Percentiles rank a stretch among this genome's conserved stretches.
Evolutionary conservation across 2,329 filamentous ascomycete genomes (phyloP).

Genomic region (Colletotrichum sp.): DNA sequence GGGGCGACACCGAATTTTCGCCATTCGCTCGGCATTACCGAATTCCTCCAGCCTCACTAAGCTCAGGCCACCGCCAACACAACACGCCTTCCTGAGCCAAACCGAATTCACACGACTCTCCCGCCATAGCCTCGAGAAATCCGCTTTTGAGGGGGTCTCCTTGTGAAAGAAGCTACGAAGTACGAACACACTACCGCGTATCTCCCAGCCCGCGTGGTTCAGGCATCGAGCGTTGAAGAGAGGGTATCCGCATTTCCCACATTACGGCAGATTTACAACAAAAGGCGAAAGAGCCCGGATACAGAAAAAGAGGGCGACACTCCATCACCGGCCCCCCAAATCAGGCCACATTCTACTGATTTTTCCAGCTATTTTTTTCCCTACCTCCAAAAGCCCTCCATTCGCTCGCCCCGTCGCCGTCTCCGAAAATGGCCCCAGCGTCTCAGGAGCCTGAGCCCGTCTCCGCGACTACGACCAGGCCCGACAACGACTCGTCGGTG

Average conservation of each 20-base stretch:
- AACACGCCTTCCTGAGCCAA: neutral
- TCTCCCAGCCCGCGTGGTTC: neutral
- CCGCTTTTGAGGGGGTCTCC: neutral
- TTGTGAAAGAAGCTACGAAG: neutral
- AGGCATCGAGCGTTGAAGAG: neutral
- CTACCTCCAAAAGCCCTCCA: neutral
- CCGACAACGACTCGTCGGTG: conserved; percentile 15
- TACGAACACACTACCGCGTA: neutral
- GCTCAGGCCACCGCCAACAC: neutral
- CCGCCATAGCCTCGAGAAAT: neutral
- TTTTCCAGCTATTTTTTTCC: neutral
- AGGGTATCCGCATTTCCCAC: conserved; percentile 14
- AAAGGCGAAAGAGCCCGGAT: neutral
- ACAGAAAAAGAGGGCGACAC: conserved; percentile 17
- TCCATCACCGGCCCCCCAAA: conserved; percentile 12
- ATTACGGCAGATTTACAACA: neutral
- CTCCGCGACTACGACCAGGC: conserved; percentile 19
- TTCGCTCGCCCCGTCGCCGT: conserved; percentile 10
- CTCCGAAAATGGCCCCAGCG: conserved; percentile 19
- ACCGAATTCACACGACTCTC: neutral
- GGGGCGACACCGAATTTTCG: conserved; percentile 8
- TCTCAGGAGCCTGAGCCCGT: conserved; percentile 16
- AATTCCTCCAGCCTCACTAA: neutral
- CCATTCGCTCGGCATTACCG: conserved; percentile 6
- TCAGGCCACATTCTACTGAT: conserved; percentile 16